Percentiles rank a stretch among this genome's conserved stretches.
These are phyloP conservation scores for Neurospora sp. DNA, from an alignment of 495 filamentous ascomycete genomes.

Conservation along the genomic window DNA sequence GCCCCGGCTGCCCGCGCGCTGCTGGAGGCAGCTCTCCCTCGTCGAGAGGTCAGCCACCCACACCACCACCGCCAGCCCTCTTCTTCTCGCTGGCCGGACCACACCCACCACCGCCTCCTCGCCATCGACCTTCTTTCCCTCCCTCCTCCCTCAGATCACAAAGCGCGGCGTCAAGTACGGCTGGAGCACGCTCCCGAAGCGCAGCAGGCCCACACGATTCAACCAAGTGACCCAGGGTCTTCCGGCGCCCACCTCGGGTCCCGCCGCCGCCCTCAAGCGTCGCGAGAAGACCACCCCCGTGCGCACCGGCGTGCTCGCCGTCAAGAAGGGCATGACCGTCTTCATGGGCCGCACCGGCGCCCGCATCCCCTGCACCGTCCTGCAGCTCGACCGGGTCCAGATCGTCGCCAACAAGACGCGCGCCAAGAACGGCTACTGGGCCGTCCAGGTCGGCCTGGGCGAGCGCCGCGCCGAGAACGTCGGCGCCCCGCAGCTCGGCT, in stretches of 20 bases:
- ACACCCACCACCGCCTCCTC: constrained; percentile 18
- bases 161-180: constrained; percentile 44
- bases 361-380: constrained; percentile 78
- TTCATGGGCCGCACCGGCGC: constrained; percentile 71
- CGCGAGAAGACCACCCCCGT: constrained; percentile 66
- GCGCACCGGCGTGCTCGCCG: constrained; percentile 70
- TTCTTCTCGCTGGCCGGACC: constrained; percentile 22
- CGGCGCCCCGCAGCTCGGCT: constrained; percentile 69
- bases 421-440: constrained; percentile 75
- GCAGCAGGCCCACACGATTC: constrained; percentile 32
- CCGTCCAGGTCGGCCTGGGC: constrained; percentile 80
- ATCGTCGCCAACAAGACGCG: constrained; percentile 77
- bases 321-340: constrained; percentile 93
- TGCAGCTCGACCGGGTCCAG: constrained; percentile 88
- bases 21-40: constrained; percentile 28
- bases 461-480: constrained; percentile 67
- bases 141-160: constrained; percentile 35
- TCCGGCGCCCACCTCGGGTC: constrained; percentile 55
- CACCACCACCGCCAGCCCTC: constrained; percentile 2
- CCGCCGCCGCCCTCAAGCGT: constrained; percentile 70
- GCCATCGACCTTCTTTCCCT: constrained; percentile 10
- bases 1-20: constrained; percentile 42
- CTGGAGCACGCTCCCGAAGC: constrained; percentile 38
- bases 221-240: constrained; percentile 40
- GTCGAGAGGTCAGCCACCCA: constrained; percentile 16